A percentile compares a stretch with the other conserved stretches of the same genome.
phyloP scores from a whole-genome alignment of 352 stramenopile species.

The Thalassiosira livingstoniorum region DNA sequence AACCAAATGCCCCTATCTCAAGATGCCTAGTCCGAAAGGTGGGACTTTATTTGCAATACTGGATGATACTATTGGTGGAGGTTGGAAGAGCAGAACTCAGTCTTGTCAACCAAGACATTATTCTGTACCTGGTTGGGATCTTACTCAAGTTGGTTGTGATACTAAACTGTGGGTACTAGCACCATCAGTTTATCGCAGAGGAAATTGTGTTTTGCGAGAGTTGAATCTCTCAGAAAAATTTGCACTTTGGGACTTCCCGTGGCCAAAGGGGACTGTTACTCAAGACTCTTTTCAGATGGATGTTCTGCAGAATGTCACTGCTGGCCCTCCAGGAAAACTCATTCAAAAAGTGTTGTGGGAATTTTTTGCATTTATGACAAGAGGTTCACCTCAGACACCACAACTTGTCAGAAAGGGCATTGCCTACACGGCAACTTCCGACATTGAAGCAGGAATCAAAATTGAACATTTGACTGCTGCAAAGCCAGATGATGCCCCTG shows the following conservation, averaged over 20 bases:
- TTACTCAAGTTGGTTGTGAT: background rate
- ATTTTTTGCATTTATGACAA: no score
- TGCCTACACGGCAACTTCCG: no score
- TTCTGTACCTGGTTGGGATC: background rate
- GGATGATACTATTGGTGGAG: background rate
- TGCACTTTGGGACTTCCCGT: background rate
- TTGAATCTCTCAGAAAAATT: background rate
- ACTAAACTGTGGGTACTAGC: background rate
- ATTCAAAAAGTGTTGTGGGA: background rate
- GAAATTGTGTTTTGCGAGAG: background rate
- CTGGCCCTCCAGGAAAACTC: background rate
- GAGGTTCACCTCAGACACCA: no score
- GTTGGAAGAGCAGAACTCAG: background rate
- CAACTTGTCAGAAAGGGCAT: no score
- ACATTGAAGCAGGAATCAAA: no score
- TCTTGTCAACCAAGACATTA: background rate
- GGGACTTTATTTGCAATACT: background rate
- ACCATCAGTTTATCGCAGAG: background rate
- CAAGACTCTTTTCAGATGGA: background rate
- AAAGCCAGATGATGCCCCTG: no score
- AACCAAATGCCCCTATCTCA: background rate
- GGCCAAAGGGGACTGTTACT: background rate
- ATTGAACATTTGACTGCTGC: no score
- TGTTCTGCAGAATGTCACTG: background rate
- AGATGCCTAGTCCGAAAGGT: background rate